phyloP scores from a whole-genome alignment of 2,329 filamentous ascomycete genomes.

The Lecanicillium sp. region DNA sequence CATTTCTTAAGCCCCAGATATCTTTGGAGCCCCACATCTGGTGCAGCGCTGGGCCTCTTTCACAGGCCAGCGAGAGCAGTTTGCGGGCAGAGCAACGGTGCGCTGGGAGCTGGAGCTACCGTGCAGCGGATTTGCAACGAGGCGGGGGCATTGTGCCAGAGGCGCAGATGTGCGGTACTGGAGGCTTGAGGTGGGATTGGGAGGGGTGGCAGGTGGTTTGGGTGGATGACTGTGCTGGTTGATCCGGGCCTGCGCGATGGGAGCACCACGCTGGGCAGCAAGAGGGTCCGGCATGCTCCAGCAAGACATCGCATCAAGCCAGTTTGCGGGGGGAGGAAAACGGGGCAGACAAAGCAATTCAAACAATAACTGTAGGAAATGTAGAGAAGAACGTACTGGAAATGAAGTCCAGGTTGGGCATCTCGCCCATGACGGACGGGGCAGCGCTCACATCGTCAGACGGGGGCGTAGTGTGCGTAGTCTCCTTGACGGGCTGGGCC shows the following conservation, averaged over 20 bases:
- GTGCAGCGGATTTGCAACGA: conserved; percentile 13
- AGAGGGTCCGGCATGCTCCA: neutral
- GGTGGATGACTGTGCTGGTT: too few species aligned
- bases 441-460: conserved; percentile 35
- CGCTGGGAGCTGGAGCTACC: neutral
- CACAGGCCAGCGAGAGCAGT: conserved; percentile 6
- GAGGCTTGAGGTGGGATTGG: neutral
- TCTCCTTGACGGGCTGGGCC: conserved; percentile 41
- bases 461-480: conserved; percentile 27
- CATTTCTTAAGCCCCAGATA: conserved; percentile 37
- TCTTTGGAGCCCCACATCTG: conserved; percentile 12
- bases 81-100: too few species aligned
- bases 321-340: neutral
- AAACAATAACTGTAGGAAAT: neutral
- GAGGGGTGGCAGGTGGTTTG: neutral
- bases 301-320: neutral
- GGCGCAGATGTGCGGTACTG: conserved; percentile 7
- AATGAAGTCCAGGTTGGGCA: conserved; percentile 45
- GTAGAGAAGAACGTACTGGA: conserved; percentile 35
- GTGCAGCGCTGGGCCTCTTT: neutral
- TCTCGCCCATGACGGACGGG: conserved; percentile 39
- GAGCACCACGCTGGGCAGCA: too few species aligned
- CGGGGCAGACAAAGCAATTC: conserved; percentile 8
- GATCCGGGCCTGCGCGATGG: too few species aligned
- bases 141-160: conserved; percentile 13